A percentile compares a stretch with the other conserved stretches of the same genome.
phyloP scores from a whole-genome alignment of 1,284 basidiomycete genomes.

The Volvariella surrecta region DNA sequence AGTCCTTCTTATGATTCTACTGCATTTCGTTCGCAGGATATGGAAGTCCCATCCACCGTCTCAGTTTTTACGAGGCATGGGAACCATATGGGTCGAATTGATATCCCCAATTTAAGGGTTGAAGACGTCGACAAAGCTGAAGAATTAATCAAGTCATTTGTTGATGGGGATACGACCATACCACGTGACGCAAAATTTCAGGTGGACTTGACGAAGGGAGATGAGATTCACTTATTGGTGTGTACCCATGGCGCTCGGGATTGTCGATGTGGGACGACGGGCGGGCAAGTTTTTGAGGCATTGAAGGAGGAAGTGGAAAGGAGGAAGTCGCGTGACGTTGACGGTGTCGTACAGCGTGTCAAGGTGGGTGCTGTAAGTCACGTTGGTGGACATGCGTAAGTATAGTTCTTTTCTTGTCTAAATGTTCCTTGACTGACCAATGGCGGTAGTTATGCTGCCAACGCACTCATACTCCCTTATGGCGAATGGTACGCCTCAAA shows the following conservation, averaged over 20 bases:
- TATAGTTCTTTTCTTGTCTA: slow-evolving; percentile 12
- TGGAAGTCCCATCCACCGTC: slow-evolving; percentile 7
- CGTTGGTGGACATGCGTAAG: slow-evolving; percentile 81
- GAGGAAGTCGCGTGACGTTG: slow-evolving; percentile 18
- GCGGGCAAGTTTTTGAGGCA: slow-evolving; percentile 38
- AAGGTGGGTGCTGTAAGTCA: slow-evolving; percentile 65
- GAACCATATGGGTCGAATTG: slow-evolving; percentile 33
- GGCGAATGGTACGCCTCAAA: slow-evolving; percentile 75
- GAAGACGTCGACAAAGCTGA: slow-evolving; percentile 40
- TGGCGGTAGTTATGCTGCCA: slow-evolving; percentile 64
- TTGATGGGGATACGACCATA: slow-evolving; percentile 13
- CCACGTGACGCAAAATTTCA: too few species aligned
- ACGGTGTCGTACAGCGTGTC: slow-evolving; percentile 19
- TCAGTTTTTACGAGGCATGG: slow-evolving; percentile 10
- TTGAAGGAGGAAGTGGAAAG: slow-evolving; percentile 32
- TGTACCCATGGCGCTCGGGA: slow-evolving; percentile 68
- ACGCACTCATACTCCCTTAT: slow-evolving; percentile 65
- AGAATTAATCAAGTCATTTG: slow-evolving; percentile 26
- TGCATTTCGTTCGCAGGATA: slow-evolving; percentile 12
- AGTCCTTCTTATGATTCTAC: background rate
- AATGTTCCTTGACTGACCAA: background rate
- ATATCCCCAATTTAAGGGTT: slow-evolving; percentile 37
- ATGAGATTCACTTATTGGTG: slow-evolving; percentile 51
- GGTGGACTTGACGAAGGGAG: slow-evolving; percentile 11
- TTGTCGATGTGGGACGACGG: slow-evolving; percentile 67